These are phyloP conservation scores for Physcomitrellopsis africana DNA, from an alignment of 225 moss, liverwort and hornwort genomes.

Conservation along the genomic window DNA sequence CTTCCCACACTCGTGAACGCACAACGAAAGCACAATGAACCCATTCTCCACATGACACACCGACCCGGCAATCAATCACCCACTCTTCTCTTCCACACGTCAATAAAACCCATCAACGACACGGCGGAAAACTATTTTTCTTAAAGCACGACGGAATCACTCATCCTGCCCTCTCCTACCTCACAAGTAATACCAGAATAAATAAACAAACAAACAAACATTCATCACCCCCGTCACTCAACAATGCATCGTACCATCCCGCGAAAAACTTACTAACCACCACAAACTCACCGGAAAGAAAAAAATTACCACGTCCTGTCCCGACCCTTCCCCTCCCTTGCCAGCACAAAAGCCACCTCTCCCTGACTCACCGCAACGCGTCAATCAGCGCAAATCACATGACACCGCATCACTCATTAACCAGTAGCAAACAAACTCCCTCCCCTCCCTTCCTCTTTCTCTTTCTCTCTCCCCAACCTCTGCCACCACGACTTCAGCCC, in stretches of 20 bases:
- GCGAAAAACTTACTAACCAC: neutral
- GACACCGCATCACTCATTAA: too few species aligned
- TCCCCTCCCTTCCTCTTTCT: too few species aligned
- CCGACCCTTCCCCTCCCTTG: neutral
- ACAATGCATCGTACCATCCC: neutral
- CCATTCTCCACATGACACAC: neutral
- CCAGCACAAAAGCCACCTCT: neutral
- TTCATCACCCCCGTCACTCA: neutral
- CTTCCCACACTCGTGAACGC: constrained; percentile 3
- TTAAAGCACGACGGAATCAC: constrained; percentile 25
- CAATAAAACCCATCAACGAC: constrained; percentile 24
- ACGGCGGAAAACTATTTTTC: neutral
- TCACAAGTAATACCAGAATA: neutral
- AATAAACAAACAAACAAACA: too few species aligned
- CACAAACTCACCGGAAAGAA: neutral
- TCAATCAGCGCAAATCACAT: too few species aligned
- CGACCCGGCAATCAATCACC: constrained; percentile 7
- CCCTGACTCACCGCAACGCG: neutral
- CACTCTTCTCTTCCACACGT: constrained; percentile 2
- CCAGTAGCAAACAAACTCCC: too few species aligned
- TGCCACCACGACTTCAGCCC: too few species aligned
- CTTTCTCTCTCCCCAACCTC: too few species aligned
- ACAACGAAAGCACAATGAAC: constrained; percentile 13
- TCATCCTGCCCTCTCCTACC: neutral
- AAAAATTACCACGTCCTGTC: neutral